Evolutionary conservation across 2,329 filamentous ascomycete genomes (phyloP).

Genomic region (Colletotrichum sidae): DNA sequence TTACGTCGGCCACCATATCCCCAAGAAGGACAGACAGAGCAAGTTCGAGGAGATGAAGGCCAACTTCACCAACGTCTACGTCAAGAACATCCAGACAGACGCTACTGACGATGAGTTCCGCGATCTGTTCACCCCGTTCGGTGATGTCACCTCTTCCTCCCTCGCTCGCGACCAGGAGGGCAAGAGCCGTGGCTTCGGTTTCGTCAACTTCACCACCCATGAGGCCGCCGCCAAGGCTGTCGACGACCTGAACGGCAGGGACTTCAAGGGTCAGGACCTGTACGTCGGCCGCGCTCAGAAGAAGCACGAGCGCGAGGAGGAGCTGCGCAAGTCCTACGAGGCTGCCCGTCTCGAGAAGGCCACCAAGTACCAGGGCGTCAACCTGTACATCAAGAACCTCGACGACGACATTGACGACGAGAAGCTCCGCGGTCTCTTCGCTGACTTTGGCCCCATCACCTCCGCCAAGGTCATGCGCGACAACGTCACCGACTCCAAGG

Average conservation of each 20-base stretch:
- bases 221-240: conserved; percentile 88
- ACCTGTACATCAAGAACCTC: conserved; percentile 99
- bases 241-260: conserved; percentile 89
- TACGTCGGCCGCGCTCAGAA: conserved; percentile 99
- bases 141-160: conserved; percentile 95
- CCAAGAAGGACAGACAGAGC: conserved; percentile 99
- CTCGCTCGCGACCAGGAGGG: conserved; percentile 89
- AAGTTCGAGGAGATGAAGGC: conserved; percentile 99
- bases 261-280: conserved; percentile 93
- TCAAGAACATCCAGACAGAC: conserved; percentile 94
- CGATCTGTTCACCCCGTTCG: conserved; percentile 89
- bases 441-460: conserved; percentile 92
- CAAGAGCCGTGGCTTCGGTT: conserved; percentile 95
- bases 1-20: conserved; percentile 98
- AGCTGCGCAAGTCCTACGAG: conserved; percentile 98
- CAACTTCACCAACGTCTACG: conserved; percentile 99
- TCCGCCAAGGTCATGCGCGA: conserved; percentile 99
- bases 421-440: conserved; percentile 94
- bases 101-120: conserved; percentile 95
- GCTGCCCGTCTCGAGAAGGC: conserved; percentile 97
- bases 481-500: conserved; percentile 66
- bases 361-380: conserved; percentile 99
- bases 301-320: conserved; percentile 99
- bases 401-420: conserved; percentile 98
- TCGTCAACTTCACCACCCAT: conserved; percentile 95